A percentile compares a stretch with the other conserved stretches of the same genome.
These are phyloP conservation scores for Curvularia lunata DNA, from an alignment of 2,329 filamentous ascomycete species.

Conservation along the genomic window DNA sequence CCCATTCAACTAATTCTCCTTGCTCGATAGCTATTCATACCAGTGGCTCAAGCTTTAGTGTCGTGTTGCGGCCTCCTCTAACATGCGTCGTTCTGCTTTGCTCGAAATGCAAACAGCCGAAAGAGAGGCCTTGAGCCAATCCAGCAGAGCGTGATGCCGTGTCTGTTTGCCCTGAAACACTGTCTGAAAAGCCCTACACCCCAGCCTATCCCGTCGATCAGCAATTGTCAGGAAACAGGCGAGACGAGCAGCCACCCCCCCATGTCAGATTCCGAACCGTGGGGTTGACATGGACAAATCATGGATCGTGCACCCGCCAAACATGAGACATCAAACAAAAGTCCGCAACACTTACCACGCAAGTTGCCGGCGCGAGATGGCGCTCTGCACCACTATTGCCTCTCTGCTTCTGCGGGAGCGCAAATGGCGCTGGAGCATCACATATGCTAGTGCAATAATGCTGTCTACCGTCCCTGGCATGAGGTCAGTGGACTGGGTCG, in stretches of 20 bases:
- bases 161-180: slow-evolving; percentile 76
- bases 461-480: slow-evolving; percentile 67
- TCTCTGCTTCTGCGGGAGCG: slow-evolving; percentile 48
- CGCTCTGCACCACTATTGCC: slow-evolving; percentile 47
- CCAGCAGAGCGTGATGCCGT: slow-evolving; percentile 67
- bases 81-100: slow-evolving; percentile 38
- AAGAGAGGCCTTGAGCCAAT: slow-evolving; percentile 65
- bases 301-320: slow-evolving; percentile 23
- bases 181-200: slow-evolving; percentile 70
- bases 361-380: slow-evolving; percentile 65
- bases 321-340: slow-evolving; percentile 28
- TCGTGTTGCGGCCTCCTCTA: slow-evolving; percentile 34
- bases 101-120: slow-evolving; percentile 34
- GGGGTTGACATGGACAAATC: slow-evolving; percentile 19
- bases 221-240: slow-evolving; percentile 16
- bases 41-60: slow-evolving; percentile 10
- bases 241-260: slow-evolving; percentile 27
- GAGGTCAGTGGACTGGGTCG: slow-evolving; percentile 26
- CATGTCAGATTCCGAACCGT: slow-evolving; percentile 26
- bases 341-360: slow-evolving; percentile 62
- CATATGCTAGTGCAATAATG: slow-evolving; percentile 68
- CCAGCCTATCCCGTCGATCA: slow-evolving; percentile 60
- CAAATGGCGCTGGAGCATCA: slow-evolving; percentile 65
- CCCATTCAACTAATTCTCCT: background rate
- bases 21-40: too few relatives aligned